Base-by-base conservation (phyloP, 192 early-diverging fungal genomes). In the Hyaloraphidium curvatum region DNA sequence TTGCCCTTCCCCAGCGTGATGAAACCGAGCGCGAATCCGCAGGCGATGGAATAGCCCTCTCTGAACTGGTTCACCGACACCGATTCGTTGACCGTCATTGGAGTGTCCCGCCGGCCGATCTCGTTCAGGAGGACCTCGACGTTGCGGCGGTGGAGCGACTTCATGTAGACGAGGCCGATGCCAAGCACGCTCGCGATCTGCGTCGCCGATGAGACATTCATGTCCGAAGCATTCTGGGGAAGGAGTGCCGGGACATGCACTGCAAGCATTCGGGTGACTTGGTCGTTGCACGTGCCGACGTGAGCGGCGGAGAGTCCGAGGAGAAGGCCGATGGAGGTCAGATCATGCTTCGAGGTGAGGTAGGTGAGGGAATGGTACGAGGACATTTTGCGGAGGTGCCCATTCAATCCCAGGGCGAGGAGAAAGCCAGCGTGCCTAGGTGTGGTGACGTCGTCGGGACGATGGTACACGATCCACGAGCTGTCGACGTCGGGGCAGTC, bases 21-120 rank as follows among this genome's bases (percentile, higher is more conserved):
- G 22, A 90, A 72, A 1, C 89, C 91, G 30, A 95, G 61, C 0
- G 84, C 75, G 59, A 93, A 80, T 0, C 91, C 91, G 37, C 83
- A 67, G 0, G 84, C 70, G n/a, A 87, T 65, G 2, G 83, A 78
- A 57, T 80, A 79, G 50, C 77, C 70, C 50, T 83, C 83, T 25
- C 61, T 57, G 39, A 70, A 59, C 27, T 59, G 56, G 30, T 61
- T 60, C 0, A 39, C 52, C 5, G 54, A 27, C 26, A 52, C 22
- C 19, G 39, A 33, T 21, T 55, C 51, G 27, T 53, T 50, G 19
- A 54, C 37, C 0, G 63, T 57, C 0, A 51, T 53, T 0, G 59
- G 61, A 19, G 51, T 55, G 21, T 55, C 55, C 33, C 56, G 35
- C 0, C 55, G 51, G 1, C 57, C 59, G 40, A 89, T 67, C 64